A percentile compares a stretch with the other conserved stretches of the same genome.
These are phyloP conservation scores for Hericium alpestre DNA, from an alignment of 768 basidiomycete genomes.

Conservation along the genomic window DNA sequence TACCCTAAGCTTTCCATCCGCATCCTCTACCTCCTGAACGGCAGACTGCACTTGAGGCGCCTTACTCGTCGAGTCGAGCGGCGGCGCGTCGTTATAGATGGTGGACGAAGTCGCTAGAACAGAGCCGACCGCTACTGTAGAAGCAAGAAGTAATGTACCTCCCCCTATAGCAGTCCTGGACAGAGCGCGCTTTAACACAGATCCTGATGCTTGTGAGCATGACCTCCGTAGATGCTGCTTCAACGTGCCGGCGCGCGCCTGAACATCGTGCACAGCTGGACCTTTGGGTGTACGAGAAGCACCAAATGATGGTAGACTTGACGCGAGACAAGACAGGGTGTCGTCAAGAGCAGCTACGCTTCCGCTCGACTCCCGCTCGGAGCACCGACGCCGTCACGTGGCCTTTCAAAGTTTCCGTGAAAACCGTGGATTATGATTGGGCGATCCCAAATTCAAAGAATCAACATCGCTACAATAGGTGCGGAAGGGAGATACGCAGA, in stretches of 20 bases:
- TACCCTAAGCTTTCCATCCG: slow-evolving; percentile 20
- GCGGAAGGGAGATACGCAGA: no score
- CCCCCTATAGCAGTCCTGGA: slow-evolving; percentile 1
- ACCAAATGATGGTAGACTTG: no score
- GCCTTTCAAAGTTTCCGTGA: no score
- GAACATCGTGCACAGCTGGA: background rate
- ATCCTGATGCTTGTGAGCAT: background rate
- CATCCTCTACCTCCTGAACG: slow-evolving; percentile 16
- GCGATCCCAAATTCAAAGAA: no score
- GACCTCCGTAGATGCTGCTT: background rate
- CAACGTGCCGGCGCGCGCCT: background rate
- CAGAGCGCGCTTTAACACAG: background rate
- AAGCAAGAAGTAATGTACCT: slow-evolving; percentile 1
- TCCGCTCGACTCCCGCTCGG: no score
- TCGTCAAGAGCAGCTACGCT: no score
- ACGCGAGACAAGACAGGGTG: no score
- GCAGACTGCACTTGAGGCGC: background rate
- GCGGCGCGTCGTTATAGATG: slow-evolving; percentile 27
- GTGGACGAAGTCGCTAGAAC: slow-evolving; percentile 1
- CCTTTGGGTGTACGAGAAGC: no score
- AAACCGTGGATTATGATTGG: no score
- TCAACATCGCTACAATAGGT: no score
- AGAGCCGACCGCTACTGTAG: slow-evolving; percentile 1
- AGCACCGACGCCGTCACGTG: no score
- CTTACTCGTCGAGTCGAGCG: background rate